Base-by-base conservation (phyloP, 768 basidiomycete species). In the Boletus subcaerulescens region DNA sequence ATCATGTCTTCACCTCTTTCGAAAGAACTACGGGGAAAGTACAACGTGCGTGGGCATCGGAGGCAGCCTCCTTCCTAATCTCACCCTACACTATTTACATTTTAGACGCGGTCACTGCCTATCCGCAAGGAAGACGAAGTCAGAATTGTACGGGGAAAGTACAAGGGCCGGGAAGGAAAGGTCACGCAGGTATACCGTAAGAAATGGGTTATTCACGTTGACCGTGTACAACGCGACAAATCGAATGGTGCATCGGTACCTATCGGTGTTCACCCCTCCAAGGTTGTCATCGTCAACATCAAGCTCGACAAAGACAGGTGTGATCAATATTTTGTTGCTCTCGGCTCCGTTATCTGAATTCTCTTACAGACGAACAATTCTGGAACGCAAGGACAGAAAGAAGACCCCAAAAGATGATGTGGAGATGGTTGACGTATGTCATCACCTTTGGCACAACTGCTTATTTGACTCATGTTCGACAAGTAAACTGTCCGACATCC, bases 71-170 rank as follows among this genome's bases (percentile, higher is more conserved):
- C 24, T 44, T 41, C 17, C 32, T 9, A 20, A 24, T 22, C 45
- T 58, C 39, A 61, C 32, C 24, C 0, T 24, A 36, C 36, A 29
- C 32, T 43, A 5, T 50, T 55, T 9, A 22, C 41, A 35, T 48
- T 1, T 1, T 63, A 96, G 93, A 77, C 85, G 63, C 94, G 94
- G 62, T 92, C 95, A 55, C 77, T 98, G 57, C 93, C 97, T 52
- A 85, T 98, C 68, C 90, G 97, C 70, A 98, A 98, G 75, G 96
- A 98, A 66, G 96, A 99, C 73, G 96, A 98, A 77, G 96, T 98
- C 61, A 80, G 89, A 70, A 93, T 99, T 66, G 91, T 98, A 57
- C 84, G 96, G 61, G 96, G 96, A 53, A 95, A 96, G 75, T 94
- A 97, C 85, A 97, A 97, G 82, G 96, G 97, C 48, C 85, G 94